Base-by-base conservation (phyloP, 73 alveolate species). In the Diophrys sp. region DNA sequence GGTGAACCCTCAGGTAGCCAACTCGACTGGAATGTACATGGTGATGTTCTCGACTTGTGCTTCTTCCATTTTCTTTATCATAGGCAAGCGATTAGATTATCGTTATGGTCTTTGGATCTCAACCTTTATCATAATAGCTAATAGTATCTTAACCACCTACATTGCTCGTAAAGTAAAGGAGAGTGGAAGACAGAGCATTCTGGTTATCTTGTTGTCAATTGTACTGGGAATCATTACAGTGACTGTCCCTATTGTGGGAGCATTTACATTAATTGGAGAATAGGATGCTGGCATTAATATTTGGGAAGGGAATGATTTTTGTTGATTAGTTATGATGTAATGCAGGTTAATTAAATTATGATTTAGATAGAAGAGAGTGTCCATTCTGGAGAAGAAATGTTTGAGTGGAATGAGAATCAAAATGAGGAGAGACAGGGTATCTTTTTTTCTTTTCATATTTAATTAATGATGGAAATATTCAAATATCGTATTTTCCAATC, bases 11-110 rank as follows among this genome's bases (percentile, higher is more conserved):
- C 24, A 54, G 28, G 92, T 85, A 0, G 85, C 92, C 1, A 55
- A 78, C 1, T 68, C 88, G 5, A 85, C 92, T 5, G 88, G 92
- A 29, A 85, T 85, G 91, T 84, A 83, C 68, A 83, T 83, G 86
- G 75, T 83, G 54, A 27, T 83, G 73, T 77, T 83, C 67, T 11
- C 82, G 0, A 75, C 77, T 14, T 29, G 62, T 30, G 77, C 84
- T 2, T 69, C 91, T 1, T 25, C 71, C 33, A 77, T 77, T 23
- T 55, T 33, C 33, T 73, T 33, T 67, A 29, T 32, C 31, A 71
- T 71, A 1, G 67, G 25, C 1, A 67, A 67, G 32, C 25, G 29
- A 2, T 23, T 71, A 11, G 32, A 31, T 1, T 14, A 1, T 32
- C 33, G 33, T 25, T 71, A 31, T 30, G 54, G 66, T 23, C 29